These are phyloP conservation scores for Oryza rufipogon DNA, from an alignment of 176 grass and related monocot genomes.

Conservation along the genomic window DNA sequence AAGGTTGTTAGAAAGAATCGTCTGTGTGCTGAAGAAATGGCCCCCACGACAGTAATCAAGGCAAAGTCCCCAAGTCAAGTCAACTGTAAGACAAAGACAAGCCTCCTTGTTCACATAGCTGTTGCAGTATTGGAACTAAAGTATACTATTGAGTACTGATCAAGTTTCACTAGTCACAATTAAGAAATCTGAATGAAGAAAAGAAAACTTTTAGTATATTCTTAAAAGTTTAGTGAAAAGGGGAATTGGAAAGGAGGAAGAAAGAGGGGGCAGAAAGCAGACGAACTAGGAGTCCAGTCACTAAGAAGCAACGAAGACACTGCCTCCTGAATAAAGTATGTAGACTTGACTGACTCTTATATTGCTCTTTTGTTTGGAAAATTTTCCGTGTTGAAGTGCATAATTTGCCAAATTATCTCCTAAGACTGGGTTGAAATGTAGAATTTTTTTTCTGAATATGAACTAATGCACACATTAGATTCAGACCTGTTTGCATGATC, in stretches of 20 bases:
- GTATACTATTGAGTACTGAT: background rate
- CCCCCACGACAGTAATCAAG: background rate
- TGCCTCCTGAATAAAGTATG: background rate
- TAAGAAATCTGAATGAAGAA: no score
- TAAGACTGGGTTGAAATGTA: background rate
- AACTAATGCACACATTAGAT: background rate
- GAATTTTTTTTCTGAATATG: background rate
- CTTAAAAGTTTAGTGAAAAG: conserved; percentile 12
- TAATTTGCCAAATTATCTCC: background rate
- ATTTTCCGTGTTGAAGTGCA: background rate
- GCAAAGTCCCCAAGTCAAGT: background rate
- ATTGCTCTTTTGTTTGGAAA: background rate
- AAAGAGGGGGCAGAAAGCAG: conserved; percentile 19
- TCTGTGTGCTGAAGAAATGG: background rate
- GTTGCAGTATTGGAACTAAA: background rate
- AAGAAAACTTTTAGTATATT: background rate
- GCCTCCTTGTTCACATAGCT: background rate
- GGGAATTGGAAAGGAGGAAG: background rate
- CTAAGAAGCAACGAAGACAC: background rate
- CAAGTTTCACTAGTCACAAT: background rate
- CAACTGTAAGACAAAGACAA: conserved; percentile 28
- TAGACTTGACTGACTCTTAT: background rate
- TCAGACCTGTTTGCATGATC: background rate
- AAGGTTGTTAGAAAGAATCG: background rate
- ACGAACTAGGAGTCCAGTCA: background rate